Evolutionary conservation across 2,329 filamentous ascomycete genomes (phyloP).

Genomic region (Penicillium sp.): DNA sequence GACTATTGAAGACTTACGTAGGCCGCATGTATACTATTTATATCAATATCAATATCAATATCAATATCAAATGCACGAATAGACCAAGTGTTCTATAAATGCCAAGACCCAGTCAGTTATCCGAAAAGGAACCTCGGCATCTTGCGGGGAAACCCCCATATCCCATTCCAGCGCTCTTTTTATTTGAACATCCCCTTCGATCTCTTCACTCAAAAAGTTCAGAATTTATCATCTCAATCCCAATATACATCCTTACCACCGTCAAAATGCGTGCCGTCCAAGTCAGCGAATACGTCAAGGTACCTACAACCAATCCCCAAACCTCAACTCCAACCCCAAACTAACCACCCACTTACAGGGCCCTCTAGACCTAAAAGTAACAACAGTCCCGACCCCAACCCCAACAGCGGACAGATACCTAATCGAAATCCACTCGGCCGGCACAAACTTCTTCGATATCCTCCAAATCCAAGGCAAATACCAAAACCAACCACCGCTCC

Average conservation of each 20-base stretch:
- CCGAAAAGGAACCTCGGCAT: conserved; percentile 26
- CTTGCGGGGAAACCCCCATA: conserved; percentile 19
- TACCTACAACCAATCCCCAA: conserved; percentile 33
- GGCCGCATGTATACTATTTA: background rate
- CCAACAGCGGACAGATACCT: conserved; percentile 76
- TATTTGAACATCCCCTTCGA: background rate
- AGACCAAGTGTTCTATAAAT: background rate
- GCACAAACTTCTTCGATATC: conserved; percentile 96
- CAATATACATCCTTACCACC: background rate
- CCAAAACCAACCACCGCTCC: conserved; percentile 83
- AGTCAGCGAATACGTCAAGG: conserved; percentile 72
- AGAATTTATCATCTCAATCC: background rate
- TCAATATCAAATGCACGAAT: background rate
- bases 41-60: background rate
- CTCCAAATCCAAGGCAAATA: conserved; percentile 95
- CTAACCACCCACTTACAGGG: conserved; percentile 52
- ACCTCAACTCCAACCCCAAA: conserved; percentile 3
- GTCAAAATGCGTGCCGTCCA: conserved; percentile 73
- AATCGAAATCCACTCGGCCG: conserved; percentile 80
- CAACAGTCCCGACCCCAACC: conserved; percentile 70
- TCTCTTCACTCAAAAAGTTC: background rate
- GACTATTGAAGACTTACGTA: background rate
- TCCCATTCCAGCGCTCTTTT: background rate
- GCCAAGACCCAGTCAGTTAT: conserved; percentile 12
- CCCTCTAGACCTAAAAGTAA: conserved; percentile 74